Evolutionary conservation across 371 early-diverging fungal genomes (phyloP).

Genomic region (Mucor piriformis): DNA sequence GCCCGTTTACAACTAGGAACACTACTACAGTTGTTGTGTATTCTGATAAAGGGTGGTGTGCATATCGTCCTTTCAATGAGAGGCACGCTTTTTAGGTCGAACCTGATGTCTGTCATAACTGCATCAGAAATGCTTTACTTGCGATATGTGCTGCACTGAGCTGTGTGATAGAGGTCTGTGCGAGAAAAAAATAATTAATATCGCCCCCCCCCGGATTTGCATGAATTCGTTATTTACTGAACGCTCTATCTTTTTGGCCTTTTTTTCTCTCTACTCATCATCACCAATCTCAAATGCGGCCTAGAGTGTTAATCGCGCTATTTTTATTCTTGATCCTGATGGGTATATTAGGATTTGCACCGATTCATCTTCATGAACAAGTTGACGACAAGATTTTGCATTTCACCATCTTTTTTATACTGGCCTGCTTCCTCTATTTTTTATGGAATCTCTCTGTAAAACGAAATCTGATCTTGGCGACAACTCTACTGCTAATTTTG

Average conservation of each 20-base stretch:
- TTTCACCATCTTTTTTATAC: conserved; percentile 35
- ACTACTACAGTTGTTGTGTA: too few species aligned
- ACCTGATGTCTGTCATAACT: too few species aligned
- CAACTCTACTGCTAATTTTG: conserved; percentile 20
- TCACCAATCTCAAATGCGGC: conserved; percentile 29
- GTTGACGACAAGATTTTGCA: conserved; percentile 53
- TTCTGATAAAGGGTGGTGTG: too few species aligned
- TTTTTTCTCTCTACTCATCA: neutral
- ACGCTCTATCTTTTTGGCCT: neutral
- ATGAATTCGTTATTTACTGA: neutral
- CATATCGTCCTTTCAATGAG: too few species aligned
- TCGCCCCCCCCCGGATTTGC: neutral
- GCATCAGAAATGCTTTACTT: too few species aligned
- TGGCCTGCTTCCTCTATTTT: conserved; percentile 42
- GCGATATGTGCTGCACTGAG: too few species aligned
- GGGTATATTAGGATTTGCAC: conserved; percentile 52
- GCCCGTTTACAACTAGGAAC: too few species aligned
- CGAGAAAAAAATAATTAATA: neutral
- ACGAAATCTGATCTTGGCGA: conserved; percentile 40
- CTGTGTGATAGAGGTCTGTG: neutral
- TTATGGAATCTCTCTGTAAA: conserved; percentile 49
- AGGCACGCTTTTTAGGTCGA: too few species aligned
- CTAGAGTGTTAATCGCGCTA: conserved; percentile 35
- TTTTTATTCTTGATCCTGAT: conserved; percentile 38
- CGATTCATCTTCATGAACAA: conserved; percentile 36